Base-by-base conservation (phyloP, 2,329 filamentous ascomycete species). In the Cladosporium phlei region DNA sequence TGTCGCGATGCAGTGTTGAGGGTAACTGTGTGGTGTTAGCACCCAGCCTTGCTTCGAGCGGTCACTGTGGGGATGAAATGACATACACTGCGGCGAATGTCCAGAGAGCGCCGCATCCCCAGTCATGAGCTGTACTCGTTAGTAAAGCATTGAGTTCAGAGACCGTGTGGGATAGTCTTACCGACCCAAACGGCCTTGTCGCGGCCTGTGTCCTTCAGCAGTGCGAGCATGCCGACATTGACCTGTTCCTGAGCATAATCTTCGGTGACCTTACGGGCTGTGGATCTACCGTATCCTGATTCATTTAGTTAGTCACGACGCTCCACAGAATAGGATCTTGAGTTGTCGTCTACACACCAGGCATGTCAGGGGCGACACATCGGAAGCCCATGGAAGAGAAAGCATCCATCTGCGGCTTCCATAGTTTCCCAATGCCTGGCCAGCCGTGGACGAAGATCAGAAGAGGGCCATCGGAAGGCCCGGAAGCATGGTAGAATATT, bases 151-250 rank as follows among this genome's bases (percentile, higher is more conserved):
- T 8, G 16, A 24, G n/a, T 14, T 14, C n/a, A 33, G 11, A 7
- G 11, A n/a, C 27, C n/a, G n/a, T 16, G 35, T 20, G 21, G 24
- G 1, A 16, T n/a, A 5, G 4, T 21, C 19, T 1, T 37, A 45
- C 42, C 70, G 25, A 74, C 58, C 71, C 74, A 76, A n/a, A 77
- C 55, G 2, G 71, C 72, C 6, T 64, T 62, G 0, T 59, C 48
- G 16, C 71, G 55, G 14, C 63, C 51, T 45, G 69, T 44, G 52
- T 69, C 32, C 56, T 64, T 60, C 49, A 73, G 54, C 55, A 74
- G 54, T 59, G 70, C 59, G 17, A 64, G 50, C 54, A 69, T 55
- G 48, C 54, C 59, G 43, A 47, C 45, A 48, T 54, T 55, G 50
- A 54, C 54, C 57, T 44, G 51, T 42, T 65, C 56, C 24, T 65